Base-by-base conservation (phyloP, 495 filamentous ascomycete species). In the Penicillium robsamsonii region DNA sequence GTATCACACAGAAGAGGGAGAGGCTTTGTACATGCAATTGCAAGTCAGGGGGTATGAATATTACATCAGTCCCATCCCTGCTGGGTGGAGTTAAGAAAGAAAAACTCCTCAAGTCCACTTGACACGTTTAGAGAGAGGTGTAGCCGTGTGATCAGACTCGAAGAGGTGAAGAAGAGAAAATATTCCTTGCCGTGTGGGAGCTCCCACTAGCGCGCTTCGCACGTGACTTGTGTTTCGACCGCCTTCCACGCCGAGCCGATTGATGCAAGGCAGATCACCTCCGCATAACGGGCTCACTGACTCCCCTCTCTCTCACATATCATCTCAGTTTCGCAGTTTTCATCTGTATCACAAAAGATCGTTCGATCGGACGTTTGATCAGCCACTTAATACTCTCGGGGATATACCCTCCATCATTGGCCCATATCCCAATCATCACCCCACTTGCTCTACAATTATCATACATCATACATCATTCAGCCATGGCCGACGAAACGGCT, bases 401-500 rank as follows among this genome's bases (percentile, higher is more conserved):
- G 38, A 20, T 9, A 22, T 31, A 42, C 38, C 50, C 17, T 22
- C 15, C 24, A 11, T 29, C 48, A 40, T 27, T 37, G 15, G 18
- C 12, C 46, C 9, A 38, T 25, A 4, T 48, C 40, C 42, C 53
- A 45, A 55, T 51, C 57, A 61, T 51, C 61, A 61, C 56, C 57
- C 62, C 62, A 61, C 54, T 38, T 43, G 46, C 37, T 27, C 44
- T 41, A 31, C 40, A 43, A 38, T 29, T 43, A 46, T 53, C 54
- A 17, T 60, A 18, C 48, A 41, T 51, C 35, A 30, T 20, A 18
- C 48, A 41, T 51, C 35, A 30, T 20, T 24, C 45, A 56, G 68
- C 58, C 66, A 79, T 79, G 76, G 73, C 80, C 46, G 80, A 82
- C 60, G 77, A 80, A 46, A 67, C 70, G 47, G 63, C 71, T 45